These are phyloP conservation scores for Cyclotella choctawhatcheeana DNA, from an alignment of 108 stramenopile genomes.

Conservation along the genomic window DNA sequence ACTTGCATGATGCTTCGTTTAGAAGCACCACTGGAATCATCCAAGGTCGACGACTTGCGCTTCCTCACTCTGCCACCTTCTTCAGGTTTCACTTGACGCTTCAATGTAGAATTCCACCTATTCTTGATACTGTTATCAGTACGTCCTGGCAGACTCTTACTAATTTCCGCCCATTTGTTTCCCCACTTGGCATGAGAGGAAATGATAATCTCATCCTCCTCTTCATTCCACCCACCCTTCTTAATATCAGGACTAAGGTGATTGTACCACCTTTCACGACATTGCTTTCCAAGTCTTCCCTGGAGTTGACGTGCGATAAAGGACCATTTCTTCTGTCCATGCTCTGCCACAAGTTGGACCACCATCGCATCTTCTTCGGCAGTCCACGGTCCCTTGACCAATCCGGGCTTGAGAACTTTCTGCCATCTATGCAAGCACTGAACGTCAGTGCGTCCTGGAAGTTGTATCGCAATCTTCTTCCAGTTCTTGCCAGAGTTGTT, in stretches of 20 bases:
- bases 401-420: slow-evolving; percentile 96
- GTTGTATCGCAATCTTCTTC: slow-evolving; percentile 90
- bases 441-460: slow-evolving; percentile 88
- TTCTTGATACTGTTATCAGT: slow-evolving; percentile 99
- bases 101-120: slow-evolving; percentile 93
- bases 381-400: slow-evolving; percentile 98
- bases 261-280: slow-evolving; percentile 99
- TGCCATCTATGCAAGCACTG: slow-evolving; percentile 99
- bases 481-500: slow-evolving; percentile 92
- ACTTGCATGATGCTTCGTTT: slow-evolving; percentile 25
- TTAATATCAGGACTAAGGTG: slow-evolving; percentile 97
- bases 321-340: slow-evolving; percentile 93
- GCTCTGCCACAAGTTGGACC: slow-evolving; percentile 65
- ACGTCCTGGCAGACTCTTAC: slow-evolving; percentile 90
- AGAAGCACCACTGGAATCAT: slow-evolving; percentile 5
- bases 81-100: slow-evolving; percentile 47
- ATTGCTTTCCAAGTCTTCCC: slow-evolving; percentile 97
- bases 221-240: slow-evolving; percentile 92
- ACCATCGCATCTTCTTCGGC: slow-evolving; percentile 92
- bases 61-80: slow-evolving; percentile 22
- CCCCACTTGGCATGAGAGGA: slow-evolving; percentile 80
- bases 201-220: slow-evolving; percentile 88
- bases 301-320: slow-evolving; percentile 91
- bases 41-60: slow-evolving; percentile 24
- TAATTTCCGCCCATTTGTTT: slow-evolving; percentile 97